Evolutionary conservation across 805 yeast species (phyloP).

Genomic region (Kregervanrija delftensis): DNA sequence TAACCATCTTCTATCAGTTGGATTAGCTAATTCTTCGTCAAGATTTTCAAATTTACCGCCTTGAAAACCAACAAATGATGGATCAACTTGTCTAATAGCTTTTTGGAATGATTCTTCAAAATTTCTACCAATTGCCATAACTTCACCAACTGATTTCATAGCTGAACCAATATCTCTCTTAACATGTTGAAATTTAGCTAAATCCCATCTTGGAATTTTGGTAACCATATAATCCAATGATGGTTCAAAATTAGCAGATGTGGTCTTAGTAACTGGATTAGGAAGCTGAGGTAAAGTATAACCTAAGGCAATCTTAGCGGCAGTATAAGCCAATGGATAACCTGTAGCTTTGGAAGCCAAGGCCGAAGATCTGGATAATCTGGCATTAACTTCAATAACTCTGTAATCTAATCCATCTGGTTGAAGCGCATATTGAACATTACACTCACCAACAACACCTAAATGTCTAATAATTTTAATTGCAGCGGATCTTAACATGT

Average conservation of each 20-base stretch:
- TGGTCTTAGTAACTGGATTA: constrained; percentile 92
- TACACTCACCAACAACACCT: constrained; percentile 99
- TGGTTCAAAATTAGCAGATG: constrained; percentile 96
- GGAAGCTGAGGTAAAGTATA: constrained; percentile 93
- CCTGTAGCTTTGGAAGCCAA: constrained; percentile 98
- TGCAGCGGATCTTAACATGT: constrained; percentile 96
- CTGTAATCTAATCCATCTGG: constrained; percentile 95
- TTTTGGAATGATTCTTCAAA: constrained; percentile 97
- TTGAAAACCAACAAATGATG: constrained; percentile 85
- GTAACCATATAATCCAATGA: constrained; percentile 94
- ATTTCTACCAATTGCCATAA: constrained; percentile 97
- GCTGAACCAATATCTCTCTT: constrained; percentile 90
- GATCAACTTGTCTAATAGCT: constrained; percentile 94
- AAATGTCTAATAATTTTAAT: constrained; percentile 94
- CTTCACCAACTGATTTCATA: constrained; percentile 99
- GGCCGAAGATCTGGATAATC: constrained; percentile 95
- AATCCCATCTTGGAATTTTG: constrained; percentile 98
- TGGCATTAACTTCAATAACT: constrained; percentile 95
- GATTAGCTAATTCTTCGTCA: constrained; percentile 71
- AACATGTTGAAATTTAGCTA: constrained; percentile 91
- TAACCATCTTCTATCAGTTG: constrained; percentile 95
- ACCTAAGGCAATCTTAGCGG: constrained; percentile 94
- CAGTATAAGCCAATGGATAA: constrained; percentile 96
- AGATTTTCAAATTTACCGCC: constrained; percentile 73
- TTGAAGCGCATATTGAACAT: constrained; percentile 93